Evolutionary conservation across 768 basidiomycete genomes (phyloP), one percentile per base, ranked within the genome.

Genomic region (Suillus plorans): DNA sequence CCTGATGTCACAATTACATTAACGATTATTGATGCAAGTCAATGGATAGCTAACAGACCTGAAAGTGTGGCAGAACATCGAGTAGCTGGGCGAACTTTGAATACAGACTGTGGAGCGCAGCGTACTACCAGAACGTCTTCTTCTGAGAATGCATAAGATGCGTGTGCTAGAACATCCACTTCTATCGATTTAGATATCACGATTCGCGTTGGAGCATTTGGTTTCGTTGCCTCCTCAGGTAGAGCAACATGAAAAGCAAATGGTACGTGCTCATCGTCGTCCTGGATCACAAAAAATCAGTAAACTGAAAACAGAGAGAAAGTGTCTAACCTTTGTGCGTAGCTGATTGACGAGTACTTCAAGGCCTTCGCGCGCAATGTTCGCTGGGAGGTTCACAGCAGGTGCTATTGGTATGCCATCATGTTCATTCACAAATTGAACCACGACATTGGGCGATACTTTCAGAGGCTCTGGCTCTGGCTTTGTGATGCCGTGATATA

Each of bases 81-180:
- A 37, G 95, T 95, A 13, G 97, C 95, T 28, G 94, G 94, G 68
- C 96, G 83, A 34, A 99, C 96, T 64, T 89, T 87, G 78, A 97
- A 99, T 5, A 99, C 91, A 53, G 95, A 94, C 76, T 99, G 96
- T 10, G 97, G 97, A 34, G 96, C 89, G 76, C 97, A 99, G 69
- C 90, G 86, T 31, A 99, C 84, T 60, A 92, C 82, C 63, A 99
- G 87, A 12, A 95, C 84, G 72, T 94, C 95, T 84, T 99, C 97
- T 10, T 86, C 82, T 0, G 92, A 89, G 68, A 94, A 92, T 0
- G 85, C 81, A 31, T 86, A 82, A 2, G 90, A 89, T 0, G 89
- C 83, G 71, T 90, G 91, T 8, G 82, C 79, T 10, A 99, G 81
- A 10, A 97, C 84, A 71, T 98, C 95, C 3, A 84, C 79, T 69